Evolutionary conservation across 345 rosid species (phyloP).

Genomic region (Theobroma cacao): DNA sequence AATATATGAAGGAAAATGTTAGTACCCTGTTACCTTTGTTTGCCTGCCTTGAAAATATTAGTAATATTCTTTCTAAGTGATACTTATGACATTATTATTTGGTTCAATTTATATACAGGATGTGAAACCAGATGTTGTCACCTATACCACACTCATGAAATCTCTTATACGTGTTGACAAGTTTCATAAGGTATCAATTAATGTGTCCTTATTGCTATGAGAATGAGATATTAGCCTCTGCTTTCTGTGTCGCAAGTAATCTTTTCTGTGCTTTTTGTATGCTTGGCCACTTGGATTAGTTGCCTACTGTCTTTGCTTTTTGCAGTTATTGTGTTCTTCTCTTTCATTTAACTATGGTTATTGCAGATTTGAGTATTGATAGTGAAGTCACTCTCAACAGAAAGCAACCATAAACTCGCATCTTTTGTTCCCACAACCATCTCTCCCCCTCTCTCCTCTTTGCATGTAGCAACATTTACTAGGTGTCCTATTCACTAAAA

Average conservation of each 20-base stretch:
- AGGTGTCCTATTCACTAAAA: neutral
- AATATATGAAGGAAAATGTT: conserved; percentile 93
- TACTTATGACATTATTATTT: conserved; percentile 22
- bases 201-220: neutral
- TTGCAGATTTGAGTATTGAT: neutral
- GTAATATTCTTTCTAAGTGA: neutral
- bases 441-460: neutral
- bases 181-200: conserved; percentile 59
- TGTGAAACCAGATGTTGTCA: conserved; percentile 89
- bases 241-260: neutral
- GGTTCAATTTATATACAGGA: conserved; percentile 50
- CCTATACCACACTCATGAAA: conserved; percentile 94
- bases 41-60: neutral
- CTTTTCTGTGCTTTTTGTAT: neutral
- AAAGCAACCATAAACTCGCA: neutral
- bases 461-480: neutral
- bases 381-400: neutral
- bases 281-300: neutral
- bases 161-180: conserved; percentile 86
- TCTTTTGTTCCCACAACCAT: neutral
- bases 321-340: neutral
- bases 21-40: conserved; percentile 14
- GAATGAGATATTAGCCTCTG: neutral
- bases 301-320: neutral
- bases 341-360: neutral